Conservation (phyloP, 108 stramenopile genomes). For the Mediolabrus comicus region DNA sequence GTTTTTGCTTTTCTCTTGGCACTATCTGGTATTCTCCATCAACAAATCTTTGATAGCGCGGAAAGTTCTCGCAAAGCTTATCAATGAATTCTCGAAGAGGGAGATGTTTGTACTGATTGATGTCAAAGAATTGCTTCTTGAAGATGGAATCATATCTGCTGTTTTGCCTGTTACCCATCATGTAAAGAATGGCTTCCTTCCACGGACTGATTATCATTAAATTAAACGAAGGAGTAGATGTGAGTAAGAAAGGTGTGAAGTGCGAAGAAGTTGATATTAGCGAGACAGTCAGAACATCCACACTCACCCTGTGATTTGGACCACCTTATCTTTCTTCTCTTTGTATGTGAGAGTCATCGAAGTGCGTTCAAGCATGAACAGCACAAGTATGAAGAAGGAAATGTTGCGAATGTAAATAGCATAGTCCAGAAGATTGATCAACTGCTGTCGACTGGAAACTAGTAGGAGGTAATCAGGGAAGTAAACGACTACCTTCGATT, state of each 20-base stretch:
- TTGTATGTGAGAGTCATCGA: slow-evolving; percentile 30
- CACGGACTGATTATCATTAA: slow-evolving; percentile 26
- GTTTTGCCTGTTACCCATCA: slow-evolving; percentile 17
- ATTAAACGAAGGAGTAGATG: background rate
- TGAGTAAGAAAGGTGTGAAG: background rate
- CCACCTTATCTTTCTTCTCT: slow-evolving; percentile 40
- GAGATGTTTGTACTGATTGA: slow-evolving; percentile 40
- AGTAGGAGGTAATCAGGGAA: slow-evolving; percentile 52
- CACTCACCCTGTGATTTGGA: slow-evolving; percentile 46
- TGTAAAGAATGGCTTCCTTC: slow-evolving; percentile 51
- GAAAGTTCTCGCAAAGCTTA: slow-evolving; percentile 44
- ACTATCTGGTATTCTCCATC: slow-evolving; percentile 52
- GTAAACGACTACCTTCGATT: slow-evolving; percentile 53
- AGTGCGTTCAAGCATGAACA: slow-evolving; percentile 39
- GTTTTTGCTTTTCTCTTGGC: slow-evolving; percentile 53
- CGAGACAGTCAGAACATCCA: background rate
- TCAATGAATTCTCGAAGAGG: slow-evolving; percentile 50
- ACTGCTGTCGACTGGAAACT: slow-evolving; percentile 44
- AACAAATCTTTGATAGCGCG: slow-evolving; percentile 44
- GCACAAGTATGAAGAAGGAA: slow-evolving; percentile 48
- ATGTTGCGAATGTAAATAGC: slow-evolving; percentile 50
- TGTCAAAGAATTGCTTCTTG: slow-evolving; percentile 45
- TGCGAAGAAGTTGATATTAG: slow-evolving; percentile 1
- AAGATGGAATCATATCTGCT: slow-evolving; percentile 44
- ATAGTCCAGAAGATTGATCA: slow-evolving; percentile 56